Evolutionary conservation across 495 filamentous ascomycete genomes (phyloP).

Genomic region (Tetracladium marchalianum): DNA sequence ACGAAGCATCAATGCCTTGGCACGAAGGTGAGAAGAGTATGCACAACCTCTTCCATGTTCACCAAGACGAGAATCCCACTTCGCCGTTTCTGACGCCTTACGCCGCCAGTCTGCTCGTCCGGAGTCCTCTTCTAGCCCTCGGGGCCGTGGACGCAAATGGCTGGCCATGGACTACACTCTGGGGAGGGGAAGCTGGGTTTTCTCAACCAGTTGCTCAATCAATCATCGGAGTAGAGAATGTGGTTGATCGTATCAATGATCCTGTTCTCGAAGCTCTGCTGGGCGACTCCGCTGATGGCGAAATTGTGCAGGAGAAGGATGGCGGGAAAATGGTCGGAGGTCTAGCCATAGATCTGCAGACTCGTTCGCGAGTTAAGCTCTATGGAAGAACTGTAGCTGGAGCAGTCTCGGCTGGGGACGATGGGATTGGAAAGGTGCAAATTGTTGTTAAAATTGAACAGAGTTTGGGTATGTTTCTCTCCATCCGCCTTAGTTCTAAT

Average conservation of each 20-base stretch:
- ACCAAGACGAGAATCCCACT: slow-evolving; percentile 16
- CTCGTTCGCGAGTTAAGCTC: slow-evolving; percentile 55
- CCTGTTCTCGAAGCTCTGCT: slow-evolving; percentile 52
- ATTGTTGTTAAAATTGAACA: slow-evolving; percentile 56
- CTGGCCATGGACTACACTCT: slow-evolving; percentile 63
- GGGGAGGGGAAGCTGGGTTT: slow-evolving; percentile 63
- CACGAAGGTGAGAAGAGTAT: slow-evolving; percentile 18
- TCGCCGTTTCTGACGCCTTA: slow-evolving; percentile 9
- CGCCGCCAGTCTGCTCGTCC: slow-evolving; percentile 36
- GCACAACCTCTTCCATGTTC: slow-evolving; percentile 15
- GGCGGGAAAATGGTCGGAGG: slow-evolving; percentile 40
- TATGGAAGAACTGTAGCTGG: slow-evolving; percentile 53
- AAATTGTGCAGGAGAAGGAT: slow-evolving; percentile 27
- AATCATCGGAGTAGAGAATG: slow-evolving; percentile 48
- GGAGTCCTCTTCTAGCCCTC: slow-evolving; percentile 57
- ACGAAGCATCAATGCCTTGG: slow-evolving; percentile 15
- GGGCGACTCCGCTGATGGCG: slow-evolving; percentile 27
- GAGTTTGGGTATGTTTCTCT: slow-evolving; percentile 39
- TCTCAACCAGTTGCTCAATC: slow-evolving; percentile 43
- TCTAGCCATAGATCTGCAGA: slow-evolving; percentile 57
- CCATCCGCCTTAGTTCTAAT: background rate
- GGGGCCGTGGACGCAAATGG: slow-evolving; percentile 54
- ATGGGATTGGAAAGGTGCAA: slow-evolving; percentile 44
- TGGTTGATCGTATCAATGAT: slow-evolving; percentile 49
- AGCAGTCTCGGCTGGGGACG: slow-evolving; percentile 27